Base-by-base conservation (phyloP, 768 basidiomycete species). In the Lactarius hatsudake region DNA sequence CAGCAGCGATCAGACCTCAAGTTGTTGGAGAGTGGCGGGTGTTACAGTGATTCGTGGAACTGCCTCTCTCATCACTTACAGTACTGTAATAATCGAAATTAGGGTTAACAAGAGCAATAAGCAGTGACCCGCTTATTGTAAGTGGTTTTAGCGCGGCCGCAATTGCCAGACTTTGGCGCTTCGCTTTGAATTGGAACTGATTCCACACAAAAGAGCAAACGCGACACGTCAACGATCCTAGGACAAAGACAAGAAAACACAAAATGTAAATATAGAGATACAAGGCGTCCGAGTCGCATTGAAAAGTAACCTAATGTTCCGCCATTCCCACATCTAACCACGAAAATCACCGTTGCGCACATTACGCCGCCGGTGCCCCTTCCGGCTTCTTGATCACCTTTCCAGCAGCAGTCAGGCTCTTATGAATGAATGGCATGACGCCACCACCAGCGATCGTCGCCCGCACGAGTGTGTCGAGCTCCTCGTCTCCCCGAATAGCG, bases 381-480 rank as follows among this genome's bases (percentile, higher is more conserved):
- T 71, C 61, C 8, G 61, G 66, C 36, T 65, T 65, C 71, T 77
- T 76, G 53, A 79, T 30, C 53, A 30, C 6, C 32, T 76, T 80
- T 32, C 79, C 77, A 1, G 72, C 77, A 1, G 72, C 73, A 2
- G 90, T 92, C 66, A 94, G 81, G 70, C 83, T 86, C 83, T 92
- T 92, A 83, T 94, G 92, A 70, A 94, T 93, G 80, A 93, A 94
- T 20, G 92, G 92, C 68, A 94, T 74, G 2, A 94, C 92, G 76
- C 91, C 91, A 75, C 91, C 91, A 51, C 91, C 91, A 13, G 95
- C 93, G 72, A 98, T 97, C 5, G 95, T 97, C 3, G 95, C 96
- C 62, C 89, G 86, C 34, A 98, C 94, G 66, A 98, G 87, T 18
- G 87, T 94, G 10, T 48, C 10, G 4, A 23, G n/a, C 45, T 23